Evolutionary conservation across 176 grass and related monocot genomes (phyloP).

Genomic region (Oryza australiensis): DNA sequence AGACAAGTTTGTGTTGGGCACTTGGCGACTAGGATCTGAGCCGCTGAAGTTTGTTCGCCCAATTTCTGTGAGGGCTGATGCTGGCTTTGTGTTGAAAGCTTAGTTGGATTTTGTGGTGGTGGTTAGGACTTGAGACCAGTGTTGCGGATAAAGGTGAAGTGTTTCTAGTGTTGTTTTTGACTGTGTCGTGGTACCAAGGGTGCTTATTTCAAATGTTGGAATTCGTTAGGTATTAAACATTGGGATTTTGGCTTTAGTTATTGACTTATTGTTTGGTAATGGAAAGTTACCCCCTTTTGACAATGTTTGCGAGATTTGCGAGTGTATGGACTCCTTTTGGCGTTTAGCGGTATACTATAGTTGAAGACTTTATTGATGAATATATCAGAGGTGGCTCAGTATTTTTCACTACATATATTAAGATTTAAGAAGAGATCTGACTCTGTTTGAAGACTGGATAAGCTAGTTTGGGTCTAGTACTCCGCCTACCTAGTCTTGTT

Average conservation of each 20-base stretch:
- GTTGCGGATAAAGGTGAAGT: background rate
- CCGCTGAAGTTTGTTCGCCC: slow-evolving; percentile 19
- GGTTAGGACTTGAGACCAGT: background rate
- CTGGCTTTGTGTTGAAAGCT: background rate
- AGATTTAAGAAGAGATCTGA: background rate
- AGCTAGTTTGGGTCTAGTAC: background rate
- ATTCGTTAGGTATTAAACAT: background rate
- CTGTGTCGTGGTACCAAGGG: background rate
- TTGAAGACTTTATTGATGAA: background rate
- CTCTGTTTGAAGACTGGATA: background rate
- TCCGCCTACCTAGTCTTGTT: background rate
- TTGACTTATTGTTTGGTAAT: background rate
- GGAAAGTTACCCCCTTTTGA: background rate
- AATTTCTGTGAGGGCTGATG: background rate
- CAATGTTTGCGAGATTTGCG: background rate
- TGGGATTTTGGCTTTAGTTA: background rate
- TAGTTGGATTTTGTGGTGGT: slow-evolving; percentile 6
- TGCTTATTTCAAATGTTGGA: background rate
- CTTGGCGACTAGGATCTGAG: background rate
- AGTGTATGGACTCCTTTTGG: background rate
- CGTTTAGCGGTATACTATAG: background rate
- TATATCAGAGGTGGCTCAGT: background rate
- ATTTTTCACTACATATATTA: background rate
- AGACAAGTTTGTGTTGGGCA: background rate
- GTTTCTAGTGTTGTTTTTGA: background rate